phyloP scores from a whole-genome alignment of 352 stramenopile species.

The Pythium biforme region DNA sequence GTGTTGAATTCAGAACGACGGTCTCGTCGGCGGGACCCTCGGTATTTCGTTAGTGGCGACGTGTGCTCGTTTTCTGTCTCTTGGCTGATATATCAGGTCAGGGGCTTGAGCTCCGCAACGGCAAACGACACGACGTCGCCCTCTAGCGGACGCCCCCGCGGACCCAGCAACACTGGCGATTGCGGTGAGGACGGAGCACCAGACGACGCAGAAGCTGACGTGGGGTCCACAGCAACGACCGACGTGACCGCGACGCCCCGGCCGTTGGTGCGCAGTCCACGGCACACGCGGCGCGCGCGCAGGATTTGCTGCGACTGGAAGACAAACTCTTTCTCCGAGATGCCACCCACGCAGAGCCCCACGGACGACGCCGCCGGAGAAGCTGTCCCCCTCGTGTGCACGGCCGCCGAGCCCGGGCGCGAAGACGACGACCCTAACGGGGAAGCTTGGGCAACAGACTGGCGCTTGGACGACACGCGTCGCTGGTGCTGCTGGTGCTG shows the following conservation, averaged over 20 bases:
- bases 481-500: conserved; percentile 2
- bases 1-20: background rate
- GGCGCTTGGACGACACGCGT: conserved; percentile 7
- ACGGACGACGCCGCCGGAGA: background rate
- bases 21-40: too few relatives aligned
- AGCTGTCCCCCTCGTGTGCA: background rate
- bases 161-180: conserved; percentile 6
- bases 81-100: conserved; percentile 10
- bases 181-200: too few relatives aligned
- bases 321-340: conserved; percentile 67
- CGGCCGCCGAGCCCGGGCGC: background rate
- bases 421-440: background rate
- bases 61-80: background rate
- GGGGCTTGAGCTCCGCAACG: conserved; percentile 42
- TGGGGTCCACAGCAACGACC: background rate
- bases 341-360: conserved; percentile 33
- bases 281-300: conserved; percentile 37
- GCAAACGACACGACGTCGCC: conserved; percentile 21
- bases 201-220: too few relatives aligned
- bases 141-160: conserved; percentile 8
- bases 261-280: conserved; percentile 55
- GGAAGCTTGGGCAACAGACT: conserved; percentile 9
- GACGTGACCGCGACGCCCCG: conserved; percentile 18
- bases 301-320: conserved; percentile 50
- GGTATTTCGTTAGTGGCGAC: too few relatives aligned